Conservation (phyloP, 129 eudicot genomes). For the Scalesia atractyloides region DNA sequence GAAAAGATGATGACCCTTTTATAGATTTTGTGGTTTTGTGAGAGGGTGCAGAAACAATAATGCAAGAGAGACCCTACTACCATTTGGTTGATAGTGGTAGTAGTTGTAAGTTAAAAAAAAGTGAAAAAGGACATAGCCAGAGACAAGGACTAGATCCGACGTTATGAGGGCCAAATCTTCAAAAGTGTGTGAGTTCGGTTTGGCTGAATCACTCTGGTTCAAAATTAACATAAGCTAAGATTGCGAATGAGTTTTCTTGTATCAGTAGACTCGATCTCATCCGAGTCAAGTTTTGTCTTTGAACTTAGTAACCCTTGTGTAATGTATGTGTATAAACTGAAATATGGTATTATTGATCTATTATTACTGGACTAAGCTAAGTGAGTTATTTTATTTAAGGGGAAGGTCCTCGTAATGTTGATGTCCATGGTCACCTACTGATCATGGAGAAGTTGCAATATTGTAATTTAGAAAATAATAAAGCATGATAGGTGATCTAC, state of each 20-base stretch:
- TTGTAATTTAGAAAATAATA: background rate
- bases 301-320: too few relatives aligned
- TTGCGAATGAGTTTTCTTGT: background rate
- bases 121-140: conserved; percentile 26
- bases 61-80: conserved; percentile 37
- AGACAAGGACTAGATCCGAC: conserved; percentile 37
- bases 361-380: too few relatives aligned
- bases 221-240: background rate
- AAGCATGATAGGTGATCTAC: background rate
- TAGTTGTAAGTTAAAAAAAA: conserved; percentile 27
- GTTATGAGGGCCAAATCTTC: conserved; percentile 29
- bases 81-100: conserved; percentile 25
- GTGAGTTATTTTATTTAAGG: too few relatives aligned
- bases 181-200: conserved; percentile 32
- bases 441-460: too few relatives aligned
- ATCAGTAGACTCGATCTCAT: background rate
- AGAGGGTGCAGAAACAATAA: conserved; percentile 22
- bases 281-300: background rate
- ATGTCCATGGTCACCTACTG: too few relatives aligned
- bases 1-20: background rate
- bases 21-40: background rate
- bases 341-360: too few relatives aligned
- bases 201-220: conserved; percentile 25
- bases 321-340: too few relatives aligned
- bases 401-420: too few relatives aligned